phyloP scores from a whole-genome alignment of 352 stramenopile species.

The Globisporangium irregulare region DNA sequence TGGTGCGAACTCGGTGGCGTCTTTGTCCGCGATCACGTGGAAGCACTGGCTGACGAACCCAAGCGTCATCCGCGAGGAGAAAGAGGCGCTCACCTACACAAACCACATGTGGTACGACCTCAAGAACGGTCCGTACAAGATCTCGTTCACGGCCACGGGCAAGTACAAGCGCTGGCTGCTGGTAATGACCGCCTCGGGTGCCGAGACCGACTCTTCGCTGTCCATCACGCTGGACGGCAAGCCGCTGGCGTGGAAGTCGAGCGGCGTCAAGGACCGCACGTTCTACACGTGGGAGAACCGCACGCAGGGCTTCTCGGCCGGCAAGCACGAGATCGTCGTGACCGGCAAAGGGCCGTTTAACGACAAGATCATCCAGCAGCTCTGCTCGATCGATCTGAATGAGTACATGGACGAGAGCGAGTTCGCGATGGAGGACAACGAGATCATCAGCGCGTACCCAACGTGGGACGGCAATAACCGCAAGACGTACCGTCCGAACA shows the following conservation, averaged over 20 bases:
- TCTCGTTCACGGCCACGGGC: slow-evolving; percentile 31
- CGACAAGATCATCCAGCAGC: slow-evolving; percentile 27
- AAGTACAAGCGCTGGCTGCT: slow-evolving; percentile 25
- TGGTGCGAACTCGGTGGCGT: slow-evolving; percentile 25
- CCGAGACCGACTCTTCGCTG: slow-evolving; percentile 24
- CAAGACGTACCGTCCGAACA: slow-evolving; percentile 32
- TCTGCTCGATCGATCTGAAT: slow-evolving; percentile 20
- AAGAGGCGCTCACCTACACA: slow-evolving; percentile 24
- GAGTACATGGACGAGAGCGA: slow-evolving; percentile 27
- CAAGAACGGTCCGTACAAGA: slow-evolving; percentile 27
- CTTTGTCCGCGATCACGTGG: slow-evolving; percentile 14
- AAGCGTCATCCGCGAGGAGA: slow-evolving; percentile 20
- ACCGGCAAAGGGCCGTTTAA: too few relatives aligned
- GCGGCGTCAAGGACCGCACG: slow-evolving; percentile 26
- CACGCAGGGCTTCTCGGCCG: slow-evolving; percentile 17
- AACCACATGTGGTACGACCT: slow-evolving; percentile 40
- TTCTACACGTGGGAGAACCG: slow-evolving; percentile 26
- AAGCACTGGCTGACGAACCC: slow-evolving; percentile 37
- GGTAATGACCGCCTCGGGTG: slow-evolving; percentile 24
- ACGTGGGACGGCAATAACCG: slow-evolving; percentile 28
- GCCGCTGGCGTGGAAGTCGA: slow-evolving; percentile 22
- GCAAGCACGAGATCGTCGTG: slow-evolving; percentile 1
- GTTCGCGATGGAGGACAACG: slow-evolving; percentile 24
- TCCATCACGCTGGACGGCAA: slow-evolving; percentile 24
- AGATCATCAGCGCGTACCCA: slow-evolving; percentile 29